Evolutionary conservation across 2,329 filamentous ascomycete species (phyloP).

Genomic region (Colletotrichum zoysiae): DNA sequence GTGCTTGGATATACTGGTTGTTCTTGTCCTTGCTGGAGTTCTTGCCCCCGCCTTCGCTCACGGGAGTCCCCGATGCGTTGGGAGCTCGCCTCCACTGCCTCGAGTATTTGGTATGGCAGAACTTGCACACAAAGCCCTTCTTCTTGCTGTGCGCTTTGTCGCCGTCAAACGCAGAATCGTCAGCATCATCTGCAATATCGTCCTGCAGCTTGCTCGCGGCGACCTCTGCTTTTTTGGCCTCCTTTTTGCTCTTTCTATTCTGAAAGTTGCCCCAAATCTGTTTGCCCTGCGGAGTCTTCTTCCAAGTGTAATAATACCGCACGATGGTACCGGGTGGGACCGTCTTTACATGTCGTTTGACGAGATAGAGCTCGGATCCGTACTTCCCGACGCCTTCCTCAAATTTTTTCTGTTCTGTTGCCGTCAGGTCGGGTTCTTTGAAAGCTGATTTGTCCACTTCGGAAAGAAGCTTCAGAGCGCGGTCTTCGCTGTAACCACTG

Average conservation of each 20-base stretch:
- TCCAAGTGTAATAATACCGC: slow-evolving; percentile 98
- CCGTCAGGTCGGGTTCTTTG: slow-evolving; percentile 84
- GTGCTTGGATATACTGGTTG: slow-evolving; percentile 79
- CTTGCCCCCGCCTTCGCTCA: slow-evolving; percentile 74
- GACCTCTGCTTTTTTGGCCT: slow-evolving; percentile 79
- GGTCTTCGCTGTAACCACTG: slow-evolving; percentile 77
- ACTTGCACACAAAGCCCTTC: slow-evolving; percentile 91
- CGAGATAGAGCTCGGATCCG: slow-evolving; percentile 87
- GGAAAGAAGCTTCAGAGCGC: slow-evolving; percentile 77
- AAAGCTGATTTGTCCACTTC: slow-evolving; percentile 78
- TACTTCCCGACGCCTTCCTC: slow-evolving; percentile 92
- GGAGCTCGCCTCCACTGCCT: slow-evolving; percentile 94
- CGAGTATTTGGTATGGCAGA: slow-evolving; percentile 83
- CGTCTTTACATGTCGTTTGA: slow-evolving; percentile 88
- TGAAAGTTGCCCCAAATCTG: slow-evolving; percentile 92
- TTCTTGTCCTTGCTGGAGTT: slow-evolving; percentile 82
- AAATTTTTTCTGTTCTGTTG: slow-evolving; percentile 87
- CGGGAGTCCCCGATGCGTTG: slow-evolving; percentile 76
- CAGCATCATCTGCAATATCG: slow-evolving; percentile 90
- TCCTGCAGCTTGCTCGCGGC: slow-evolving; percentile 83
- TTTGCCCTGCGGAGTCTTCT: slow-evolving; percentile 87
- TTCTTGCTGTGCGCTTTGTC: slow-evolving; percentile 85
- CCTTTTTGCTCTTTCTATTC: slow-evolving; percentile 90
- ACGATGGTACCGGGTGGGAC: slow-evolving; percentile 85
- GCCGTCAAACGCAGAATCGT: slow-evolving; percentile 96